Evolutionary conservation across 108 stramenopile genomes (phyloP), one percentile per base, ranked within the genome.

Genomic region (Epithemia pelagica): DNA sequence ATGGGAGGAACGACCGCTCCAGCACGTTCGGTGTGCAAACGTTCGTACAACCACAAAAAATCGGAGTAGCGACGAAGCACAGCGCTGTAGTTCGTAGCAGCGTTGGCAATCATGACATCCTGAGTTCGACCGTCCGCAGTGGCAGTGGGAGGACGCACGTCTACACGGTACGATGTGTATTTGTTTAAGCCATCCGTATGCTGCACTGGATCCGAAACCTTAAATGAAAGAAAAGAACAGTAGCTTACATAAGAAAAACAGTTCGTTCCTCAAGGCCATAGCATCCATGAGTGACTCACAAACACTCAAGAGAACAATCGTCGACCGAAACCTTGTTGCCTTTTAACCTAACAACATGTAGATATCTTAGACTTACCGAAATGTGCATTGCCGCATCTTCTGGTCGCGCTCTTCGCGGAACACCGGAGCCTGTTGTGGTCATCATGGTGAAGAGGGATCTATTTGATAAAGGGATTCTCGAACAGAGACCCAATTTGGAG

Each of bases 1-100:
- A 99, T 71, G 15, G 96, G 96, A n/a, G 98, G 98, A 18, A 97
- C 78, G 54, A 99, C 95, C 54, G 89, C 74, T 19, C 98, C 98
- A 18, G 96, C 91, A 23, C 88, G 80, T 72, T 95, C 95, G 52
- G 67, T 73, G 28, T 82, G 88, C 19, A 99, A 80, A n/a, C 82
- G 77, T 31, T 96, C 88, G 67, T 85, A 81, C 28, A 99, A 81
- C 98, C 98, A 99, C 30, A 93, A 74, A 75, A 99, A 99, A 77
- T 99, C 97, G 46, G 87, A 88, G 72, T 96, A 98, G 1, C 97
- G 90, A 27, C 97, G 84, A 32, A 96, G 63, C n/a, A 96, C 95
- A 19, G 87, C 82, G 55, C 83, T 81, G 66, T 84, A 87, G 31
- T 58, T 65, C 52, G 71, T 78, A 58, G 73, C 74, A 33, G 64